Conservation (phyloP, 2,329 filamentous ascomycete species). For the Aspergillus fischeri region DNA sequence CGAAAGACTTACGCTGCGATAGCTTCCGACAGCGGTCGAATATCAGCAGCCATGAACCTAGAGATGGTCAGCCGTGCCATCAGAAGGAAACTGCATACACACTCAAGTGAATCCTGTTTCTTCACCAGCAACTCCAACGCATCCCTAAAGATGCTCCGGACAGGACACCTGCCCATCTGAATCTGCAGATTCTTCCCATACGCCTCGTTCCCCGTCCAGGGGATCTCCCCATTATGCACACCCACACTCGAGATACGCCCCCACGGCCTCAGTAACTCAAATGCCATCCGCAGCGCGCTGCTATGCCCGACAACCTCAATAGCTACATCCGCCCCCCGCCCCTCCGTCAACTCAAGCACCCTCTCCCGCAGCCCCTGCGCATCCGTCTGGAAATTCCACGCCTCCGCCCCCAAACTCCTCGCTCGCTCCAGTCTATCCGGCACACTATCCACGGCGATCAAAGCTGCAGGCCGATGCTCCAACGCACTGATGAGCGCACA, state of each 20-base stretch:
- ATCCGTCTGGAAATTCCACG: conserved; percentile 69
- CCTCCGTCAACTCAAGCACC: conserved; percentile 69
- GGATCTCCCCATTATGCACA: conserved; percentile 67
- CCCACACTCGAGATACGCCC: conserved; percentile 69
- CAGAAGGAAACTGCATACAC: conserved; percentile 26
- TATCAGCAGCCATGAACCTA: conserved; percentile 70
- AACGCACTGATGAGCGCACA: conserved; percentile 56
- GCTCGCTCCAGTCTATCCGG: conserved; percentile 69
- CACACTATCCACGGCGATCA: conserved; percentile 76
- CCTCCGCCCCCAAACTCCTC: conserved; percentile 68
- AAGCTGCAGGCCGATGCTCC: conserved; percentile 64
- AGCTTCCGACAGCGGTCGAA: conserved; percentile 64
- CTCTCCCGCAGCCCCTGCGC: conserved; percentile 51
- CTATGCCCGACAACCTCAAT: conserved; percentile 71
- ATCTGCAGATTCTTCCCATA: conserved; percentile 65
- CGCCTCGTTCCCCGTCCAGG: conserved; percentile 61
- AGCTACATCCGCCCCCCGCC: conserved; percentile 76
- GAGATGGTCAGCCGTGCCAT: conserved; percentile 12
- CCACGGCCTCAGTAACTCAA: conserved; percentile 68
- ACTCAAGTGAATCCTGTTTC: conserved; percentile 63
- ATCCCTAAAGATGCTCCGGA: conserved; percentile 58
- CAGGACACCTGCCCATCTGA: conserved; percentile 72
- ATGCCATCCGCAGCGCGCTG: conserved; percentile 63
- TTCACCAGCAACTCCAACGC: conserved; percentile 59
- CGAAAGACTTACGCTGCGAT: conserved; percentile 44